Percentiles rank a stretch among this genome's conserved stretches.
phyloP scores from a whole-genome alignment of 371 early-diverging fungal species.

The Fennellomyces sp. region DNA sequence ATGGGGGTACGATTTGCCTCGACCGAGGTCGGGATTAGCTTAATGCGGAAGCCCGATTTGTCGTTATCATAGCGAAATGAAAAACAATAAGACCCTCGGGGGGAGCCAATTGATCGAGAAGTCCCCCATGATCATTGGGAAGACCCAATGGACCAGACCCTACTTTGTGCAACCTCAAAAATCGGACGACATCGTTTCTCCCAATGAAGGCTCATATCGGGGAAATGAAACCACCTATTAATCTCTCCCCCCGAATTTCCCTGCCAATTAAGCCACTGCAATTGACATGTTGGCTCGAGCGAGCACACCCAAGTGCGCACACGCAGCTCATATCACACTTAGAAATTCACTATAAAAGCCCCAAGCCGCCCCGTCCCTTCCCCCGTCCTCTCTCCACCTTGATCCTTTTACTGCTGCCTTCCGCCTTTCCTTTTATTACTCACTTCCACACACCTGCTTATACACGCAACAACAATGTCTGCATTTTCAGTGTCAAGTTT shows the following conservation, averaged over 20 bases:
- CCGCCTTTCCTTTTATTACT: not conserved
- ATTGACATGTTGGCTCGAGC: slow-evolving; percentile 14
- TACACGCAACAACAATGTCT: slow-evolving; percentile 1
- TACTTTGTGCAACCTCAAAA: slow-evolving; percentile 11
- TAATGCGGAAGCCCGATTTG: not conserved
- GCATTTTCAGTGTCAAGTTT: slow-evolving; percentile 8
- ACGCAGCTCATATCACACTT: not conserved
- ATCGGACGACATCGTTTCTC: slow-evolving; percentile 12
- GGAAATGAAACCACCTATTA: slow-evolving; percentile 7
- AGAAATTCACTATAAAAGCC: not conserved
- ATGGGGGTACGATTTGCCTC: not conserved
- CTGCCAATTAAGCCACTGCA: not conserved
- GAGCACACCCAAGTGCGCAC: not conserved
- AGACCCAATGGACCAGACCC: slow-evolving; percentile 14
- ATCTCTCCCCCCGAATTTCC: slow-evolving; percentile 2
- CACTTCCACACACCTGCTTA: not conserved
- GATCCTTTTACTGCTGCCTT: not conserved
- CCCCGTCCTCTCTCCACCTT: not conserved
- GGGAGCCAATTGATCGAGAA: not conserved
- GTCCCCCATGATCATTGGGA: slow-evolving; percentile 12
- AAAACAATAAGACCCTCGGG: not conserved
- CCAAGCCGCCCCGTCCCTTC: not conserved
- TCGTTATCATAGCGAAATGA: slow-evolving; percentile 7
- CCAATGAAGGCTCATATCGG: slow-evolving; percentile 15
- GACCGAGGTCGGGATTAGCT: not conserved